Conservation (phyloP, 2,329 filamentous ascomycete genomes). For the Chrysoporthe austroafricana region DNA sequence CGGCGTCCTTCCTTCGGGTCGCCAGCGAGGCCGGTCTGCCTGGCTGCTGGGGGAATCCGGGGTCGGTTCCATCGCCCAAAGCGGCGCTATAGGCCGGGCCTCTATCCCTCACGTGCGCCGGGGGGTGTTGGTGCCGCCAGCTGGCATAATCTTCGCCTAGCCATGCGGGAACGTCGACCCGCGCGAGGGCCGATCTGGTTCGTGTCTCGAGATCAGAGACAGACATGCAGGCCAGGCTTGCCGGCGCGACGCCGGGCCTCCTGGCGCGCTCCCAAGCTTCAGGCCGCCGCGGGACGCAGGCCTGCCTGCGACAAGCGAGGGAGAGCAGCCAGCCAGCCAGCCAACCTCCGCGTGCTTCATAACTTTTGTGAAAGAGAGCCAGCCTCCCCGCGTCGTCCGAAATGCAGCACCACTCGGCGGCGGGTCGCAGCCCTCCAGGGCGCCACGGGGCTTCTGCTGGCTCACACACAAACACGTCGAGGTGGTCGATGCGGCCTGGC, state of each 20-base stretch:
- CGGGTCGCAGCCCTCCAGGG: background rate
- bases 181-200: background rate
- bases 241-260: background rate
- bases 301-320: background rate
- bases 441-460: background rate
- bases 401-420: background rate
- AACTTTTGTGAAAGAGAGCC: background rate
- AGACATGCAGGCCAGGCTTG: background rate
- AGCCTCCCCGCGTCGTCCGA: background rate
- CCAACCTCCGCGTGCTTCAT: background rate
- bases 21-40: background rate
- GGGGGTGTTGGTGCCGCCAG: background rate
- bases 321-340: too few relatives aligned
- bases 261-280: background rate
- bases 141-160: background rate
- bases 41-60: conserved; percentile 1
- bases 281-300: background rate
- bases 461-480: background rate
- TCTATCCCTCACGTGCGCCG: conserved; percentile 9
- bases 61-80: conserved; percentile 3
- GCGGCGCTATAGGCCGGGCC: background rate
- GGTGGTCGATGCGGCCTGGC: background rate
- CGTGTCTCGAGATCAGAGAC: background rate
- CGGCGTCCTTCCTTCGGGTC: background rate
- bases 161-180: background rate